phyloP scores from a whole-genome alignment of 2,329 filamentous ascomycete species.

The Fusarium sp. region DNA sequence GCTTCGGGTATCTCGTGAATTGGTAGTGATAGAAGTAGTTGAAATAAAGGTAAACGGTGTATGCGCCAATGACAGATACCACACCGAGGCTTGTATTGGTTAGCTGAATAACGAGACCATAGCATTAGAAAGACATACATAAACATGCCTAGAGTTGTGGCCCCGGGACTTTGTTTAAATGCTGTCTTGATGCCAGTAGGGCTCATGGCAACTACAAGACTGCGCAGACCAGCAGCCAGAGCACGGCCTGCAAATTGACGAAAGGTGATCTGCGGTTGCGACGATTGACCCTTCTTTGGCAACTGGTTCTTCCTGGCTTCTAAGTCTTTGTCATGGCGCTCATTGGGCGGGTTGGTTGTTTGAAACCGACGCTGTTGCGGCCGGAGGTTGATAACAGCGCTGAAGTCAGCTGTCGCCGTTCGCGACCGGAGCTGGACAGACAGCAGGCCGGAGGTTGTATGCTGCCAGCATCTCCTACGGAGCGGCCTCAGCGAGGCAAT shows the following conservation, averaged over 20 bases:
- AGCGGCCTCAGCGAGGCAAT: slow-evolving; percentile 54
- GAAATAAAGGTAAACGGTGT: slow-evolving; percentile 61
- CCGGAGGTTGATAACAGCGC: slow-evolving; percentile 49
- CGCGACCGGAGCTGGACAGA: slow-evolving; percentile 52
- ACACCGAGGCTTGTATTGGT: slow-evolving; percentile 48
- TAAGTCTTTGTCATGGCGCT: slow-evolving; percentile 25
- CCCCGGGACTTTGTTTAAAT: slow-evolving; percentile 52
- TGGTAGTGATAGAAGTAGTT: slow-evolving; percentile 68
- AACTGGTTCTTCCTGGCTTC: slow-evolving; percentile 42
- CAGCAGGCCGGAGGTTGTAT: slow-evolving; percentile 50
- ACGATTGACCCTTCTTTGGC: slow-evolving; percentile 43
- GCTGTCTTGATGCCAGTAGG: slow-evolving; percentile 54
- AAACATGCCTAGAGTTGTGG: slow-evolving; percentile 50
- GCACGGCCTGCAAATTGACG: slow-evolving; percentile 49
- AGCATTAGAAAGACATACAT: slow-evolving; percentile 46
- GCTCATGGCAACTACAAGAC: slow-evolving; percentile 53
- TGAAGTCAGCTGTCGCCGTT: slow-evolving; percentile 48
- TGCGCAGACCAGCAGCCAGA: slow-evolving; percentile 53
- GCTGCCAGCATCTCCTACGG: slow-evolving; percentile 49
- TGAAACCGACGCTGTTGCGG: slow-evolving; percentile 49
- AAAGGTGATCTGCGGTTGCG: slow-evolving; percentile 51
- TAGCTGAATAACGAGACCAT: neutral
- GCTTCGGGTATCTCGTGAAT: slow-evolving; percentile 73
- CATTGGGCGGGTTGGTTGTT: slow-evolving; percentile 40
- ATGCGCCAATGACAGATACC: slow-evolving; percentile 49